These are phyloP conservation scores for Trametes sp. DNA, from an alignment of 1,284 basidiomycete genomes.

Conservation along the genomic window DNA sequence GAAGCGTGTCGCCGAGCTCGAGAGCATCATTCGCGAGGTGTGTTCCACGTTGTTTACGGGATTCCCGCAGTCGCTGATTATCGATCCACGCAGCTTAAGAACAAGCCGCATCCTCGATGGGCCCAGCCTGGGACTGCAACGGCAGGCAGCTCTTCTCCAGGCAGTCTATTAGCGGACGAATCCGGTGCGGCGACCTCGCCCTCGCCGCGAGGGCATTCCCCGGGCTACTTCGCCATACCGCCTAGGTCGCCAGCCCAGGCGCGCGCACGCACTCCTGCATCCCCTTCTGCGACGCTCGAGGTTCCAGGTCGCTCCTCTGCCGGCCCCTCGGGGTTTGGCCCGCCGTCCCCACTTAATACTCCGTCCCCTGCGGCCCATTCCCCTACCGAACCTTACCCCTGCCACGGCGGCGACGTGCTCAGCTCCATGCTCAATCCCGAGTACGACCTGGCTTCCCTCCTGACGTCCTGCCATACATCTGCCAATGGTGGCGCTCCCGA, in stretches of 20 bases:
- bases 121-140: conserved; percentile 44
- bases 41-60: conserved; percentile 17
- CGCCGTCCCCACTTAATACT: conserved; percentile 31
- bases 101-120: conserved; percentile 78
- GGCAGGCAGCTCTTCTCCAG: conserved; percentile 27
- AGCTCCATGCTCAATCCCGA: conserved; percentile 27
- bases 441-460: conserved; percentile 38
- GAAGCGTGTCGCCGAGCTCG: conserved; percentile 81
- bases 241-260: conserved; percentile 14
- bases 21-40: conserved; percentile 84
- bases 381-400: conserved; percentile 24
- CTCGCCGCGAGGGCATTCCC: conserved; percentile 2
- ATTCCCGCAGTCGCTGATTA: neutral
- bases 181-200: conserved; percentile 5
- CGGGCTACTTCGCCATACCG: conserved; percentile 13
- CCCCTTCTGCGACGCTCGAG: conserved; percentile 15
- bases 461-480: conserved; percentile 34
- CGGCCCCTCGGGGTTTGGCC: conserved; percentile 24
- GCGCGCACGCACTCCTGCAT: conserved; percentile 13
- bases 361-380: conserved; percentile 28
- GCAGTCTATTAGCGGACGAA: conserved; percentile 3
- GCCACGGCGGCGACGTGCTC: conserved; percentile 15
- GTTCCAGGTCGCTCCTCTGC: conserved; percentile 18
- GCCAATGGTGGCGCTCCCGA: conserved; percentile 30
- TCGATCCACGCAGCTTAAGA: conserved; percentile 55